A percentile compares a stretch with the other conserved stretches of the same genome.
phyloP scores from a whole-genome alignment of 2,329 filamentous ascomycete genomes.

The Exophiala dermatitidis region DNA sequence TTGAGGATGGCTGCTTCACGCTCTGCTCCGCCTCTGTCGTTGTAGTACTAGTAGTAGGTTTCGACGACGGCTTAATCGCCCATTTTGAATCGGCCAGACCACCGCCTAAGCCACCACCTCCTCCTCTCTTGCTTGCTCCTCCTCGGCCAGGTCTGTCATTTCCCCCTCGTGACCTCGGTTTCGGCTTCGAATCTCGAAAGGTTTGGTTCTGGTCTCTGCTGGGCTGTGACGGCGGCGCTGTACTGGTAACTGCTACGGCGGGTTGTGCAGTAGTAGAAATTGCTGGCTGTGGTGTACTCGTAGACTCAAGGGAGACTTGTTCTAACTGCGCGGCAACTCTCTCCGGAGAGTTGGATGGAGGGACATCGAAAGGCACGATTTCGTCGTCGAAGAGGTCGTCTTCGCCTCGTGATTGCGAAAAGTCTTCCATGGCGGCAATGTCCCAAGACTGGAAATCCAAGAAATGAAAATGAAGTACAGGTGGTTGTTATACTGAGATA shows the following conservation, averaged over 20 bases:
- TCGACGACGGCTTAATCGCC: constrained; percentile 9
- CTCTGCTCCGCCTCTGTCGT: not conserved
- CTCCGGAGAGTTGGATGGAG: constrained; percentile 25
- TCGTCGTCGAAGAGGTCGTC: constrained; percentile 48
- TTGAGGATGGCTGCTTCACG: not conserved
- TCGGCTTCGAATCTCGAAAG: constrained; percentile 9
- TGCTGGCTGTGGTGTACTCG: constrained; percentile 1
- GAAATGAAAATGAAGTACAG: too few species aligned
- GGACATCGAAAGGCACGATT: constrained; percentile 39
- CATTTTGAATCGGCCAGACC: constrained; percentile 26
- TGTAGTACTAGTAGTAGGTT: not conserved
- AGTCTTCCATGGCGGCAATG: constrained; percentile 37
- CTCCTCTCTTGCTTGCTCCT: constrained; percentile 14
- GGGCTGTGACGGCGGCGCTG: too few species aligned
- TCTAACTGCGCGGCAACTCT: constrained; percentile 20
- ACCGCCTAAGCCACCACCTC: constrained; percentile 15
- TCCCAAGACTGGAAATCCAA: not conserved
- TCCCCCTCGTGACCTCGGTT: constrained; percentile 9
- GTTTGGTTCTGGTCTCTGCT: not conserved
- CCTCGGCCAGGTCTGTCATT: constrained; percentile 7
- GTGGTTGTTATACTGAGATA: too few species aligned
- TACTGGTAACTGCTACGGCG: not conserved
- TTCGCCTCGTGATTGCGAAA: constrained; percentile 44
- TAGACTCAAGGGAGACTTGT: constrained; percentile 16
- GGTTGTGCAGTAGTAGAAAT: not conserved